Base-by-base conservation (phyloP, 805 yeast genomes). In the Sugiyamaella marilandica region DNA sequence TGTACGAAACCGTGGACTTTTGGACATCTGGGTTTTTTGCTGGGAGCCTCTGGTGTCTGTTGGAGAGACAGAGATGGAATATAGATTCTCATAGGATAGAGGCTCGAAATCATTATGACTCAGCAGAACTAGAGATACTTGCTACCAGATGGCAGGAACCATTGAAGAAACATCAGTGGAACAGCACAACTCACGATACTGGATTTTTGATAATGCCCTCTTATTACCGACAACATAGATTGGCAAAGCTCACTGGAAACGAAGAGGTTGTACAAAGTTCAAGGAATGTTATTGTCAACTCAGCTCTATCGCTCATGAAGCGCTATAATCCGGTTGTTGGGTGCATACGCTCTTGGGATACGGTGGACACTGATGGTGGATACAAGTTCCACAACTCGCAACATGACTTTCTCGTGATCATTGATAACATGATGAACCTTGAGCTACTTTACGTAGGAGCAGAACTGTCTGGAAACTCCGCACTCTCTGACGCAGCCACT, bases 181-280 rank as follows among this genome's bases (percentile, higher is more conserved):
- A 63, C 34, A 59, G 64, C 10, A 62, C 59, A 41, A 66, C 68
- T 21, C 70, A 67, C 52, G 71, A 67, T 50, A 52, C 66, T 32
- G 69, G 68, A 2, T 66, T 67, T 51, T 52, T 65, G 45, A 60
- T 67, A 13, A 51, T 56, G 54, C 69, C 70, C 5, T 49, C 70
- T 1, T 60, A 60, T 31, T 45, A 54, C 41, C 56, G 70, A 46
- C 65, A 64, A 41, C 63, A 60, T 41, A 16, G 19, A 19, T 24
- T 16, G 13, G 52, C 43, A 11, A 39, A 59, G 48, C 46, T 62
- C 16, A 52, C 49, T 18, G 55, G 57, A 26, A 55, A 56, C 47
- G 35, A 39, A 21, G 55, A 55, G 16, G 58, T 69, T 2, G 56
- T 47, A 8, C 43, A 4, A 16, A 10, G 13, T 11, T 39, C 43